phyloP scores from a whole-genome alignment of 164 flowering plant species.

The Piper longum region DNA sequence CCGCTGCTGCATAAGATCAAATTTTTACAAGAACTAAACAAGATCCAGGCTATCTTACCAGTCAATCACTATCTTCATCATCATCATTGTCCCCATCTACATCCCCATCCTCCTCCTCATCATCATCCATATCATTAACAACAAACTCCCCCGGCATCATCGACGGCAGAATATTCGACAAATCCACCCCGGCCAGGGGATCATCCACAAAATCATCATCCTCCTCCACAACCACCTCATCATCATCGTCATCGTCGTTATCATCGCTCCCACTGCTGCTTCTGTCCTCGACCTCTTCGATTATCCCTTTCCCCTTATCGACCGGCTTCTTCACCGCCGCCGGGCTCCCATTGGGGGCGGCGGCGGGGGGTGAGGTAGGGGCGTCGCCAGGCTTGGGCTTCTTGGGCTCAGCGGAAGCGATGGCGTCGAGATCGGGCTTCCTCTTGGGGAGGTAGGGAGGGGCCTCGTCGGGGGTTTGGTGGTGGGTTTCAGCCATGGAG shows the following conservation, averaged over 20 bases:
- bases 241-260: conserved; percentile 18
- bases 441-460: no score
- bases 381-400: no score
- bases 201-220: conserved; percentile 61
- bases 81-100: not conserved
- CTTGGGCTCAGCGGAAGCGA: no score
- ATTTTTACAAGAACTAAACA: not conserved
- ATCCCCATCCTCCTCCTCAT: conserved; percentile 35
- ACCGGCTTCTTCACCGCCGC: conserved; percentile 49
- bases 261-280: conserved; percentile 10
- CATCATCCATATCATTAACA: conserved; percentile 21
- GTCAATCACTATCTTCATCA: not conserved
- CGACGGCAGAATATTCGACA: conserved; percentile 70
- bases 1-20: not conserved
- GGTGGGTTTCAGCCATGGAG: no score
- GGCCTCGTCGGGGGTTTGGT: no score
- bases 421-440: no score
- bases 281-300: conserved; percentile 5
- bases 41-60: not conserved
- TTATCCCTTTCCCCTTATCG: conserved; percentile 50
- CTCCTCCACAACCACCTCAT: conserved; percentile 17
- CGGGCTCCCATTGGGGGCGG: conserved; percentile 14
- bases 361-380: not conserved
- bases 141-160: conserved; percentile 33
- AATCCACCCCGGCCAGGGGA: conserved; percentile 80